Base-by-base conservation (phyloP, 2,329 filamentous ascomycete genomes). In the Diplodia corticola region DNA sequence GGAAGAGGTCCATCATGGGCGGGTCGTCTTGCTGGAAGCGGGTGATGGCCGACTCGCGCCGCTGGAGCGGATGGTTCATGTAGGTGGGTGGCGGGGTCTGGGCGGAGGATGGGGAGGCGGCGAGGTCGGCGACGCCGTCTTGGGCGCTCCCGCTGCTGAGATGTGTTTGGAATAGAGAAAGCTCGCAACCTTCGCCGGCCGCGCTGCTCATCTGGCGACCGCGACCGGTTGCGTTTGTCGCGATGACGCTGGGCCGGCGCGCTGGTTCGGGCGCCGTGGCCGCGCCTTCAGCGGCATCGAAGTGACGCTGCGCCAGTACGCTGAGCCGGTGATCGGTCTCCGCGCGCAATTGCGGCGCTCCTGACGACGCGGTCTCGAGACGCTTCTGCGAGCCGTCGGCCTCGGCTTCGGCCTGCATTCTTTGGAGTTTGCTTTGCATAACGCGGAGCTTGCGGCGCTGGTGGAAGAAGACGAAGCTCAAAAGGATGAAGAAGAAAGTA, bases 311-410 rank as follows among this genome's bases (percentile, higher is more conserved):
- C 15, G 35, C 28, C 6, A 61, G 44, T 1, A 61, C 28, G 37
- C 57, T 61, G 26, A 49, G 57, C 3, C 57, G 40, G 28, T 61
- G 57, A 28, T 63, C 60, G 17, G 60, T 53, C 35, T 63, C 60
- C 17, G 60, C 17, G 1, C 60, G 60, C 48, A 63, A 9, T 24
- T 63, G 60, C 15, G 60, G 60, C 12, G 13, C n/a, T 44, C 40
- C 33, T 9, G 30, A n/a, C 2, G 44, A 49, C 12, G 20, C 24
- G 6, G 28, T 30, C 6, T 63, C 48, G 13, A 63, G 46, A 3
- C 33, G n/a, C 48, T 63, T 63, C 17, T 35, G 40, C 44, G 57
- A 63, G 60, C 46, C 33, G 15, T 63, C 48, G 1, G 46, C 60
- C 20, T 63, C 48, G 9, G 46, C 60, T 1, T 40, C 30, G 20